Percentiles rank a stretch among this genome's conserved stretches.
Conservation (phyloP, 352 stramenopile genomes). For the Phytopythium delawarense region DNA sequence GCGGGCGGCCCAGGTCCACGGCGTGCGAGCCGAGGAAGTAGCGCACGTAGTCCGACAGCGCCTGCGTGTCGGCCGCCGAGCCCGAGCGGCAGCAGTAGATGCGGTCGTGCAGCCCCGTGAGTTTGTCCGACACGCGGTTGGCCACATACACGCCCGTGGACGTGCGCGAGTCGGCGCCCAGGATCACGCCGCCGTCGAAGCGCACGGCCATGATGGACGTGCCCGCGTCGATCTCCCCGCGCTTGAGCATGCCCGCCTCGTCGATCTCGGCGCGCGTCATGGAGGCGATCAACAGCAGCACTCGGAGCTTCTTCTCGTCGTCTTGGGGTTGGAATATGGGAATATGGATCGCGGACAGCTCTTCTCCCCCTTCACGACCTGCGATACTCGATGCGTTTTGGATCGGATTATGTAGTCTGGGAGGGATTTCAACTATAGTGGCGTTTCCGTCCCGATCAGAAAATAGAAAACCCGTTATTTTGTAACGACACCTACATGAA, state of each 20-base stretch:
- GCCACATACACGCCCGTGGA: constrained; percentile 96
- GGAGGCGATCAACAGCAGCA: neutral
- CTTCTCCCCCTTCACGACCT: neutral
- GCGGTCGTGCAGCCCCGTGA: constrained; percentile 95
- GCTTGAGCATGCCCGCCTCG: constrained; percentile 72
- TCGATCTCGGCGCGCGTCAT: constrained; percentile 54
- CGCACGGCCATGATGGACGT: constrained; percentile 98
- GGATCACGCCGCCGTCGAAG: constrained; percentile 95
- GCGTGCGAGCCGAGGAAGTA: constrained; percentile 80
- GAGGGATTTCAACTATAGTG: neutral
- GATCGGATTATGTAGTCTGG: neutral
- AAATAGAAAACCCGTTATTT: neutral
- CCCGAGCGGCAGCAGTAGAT: constrained; percentile 98
- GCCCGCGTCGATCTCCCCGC: constrained; percentile 92
- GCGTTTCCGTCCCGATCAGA: neutral
- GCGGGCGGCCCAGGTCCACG: constrained; percentile 83
- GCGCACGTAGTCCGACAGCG: constrained; percentile 77
- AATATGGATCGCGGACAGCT: neutral
- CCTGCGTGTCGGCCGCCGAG: constrained; percentile 97
- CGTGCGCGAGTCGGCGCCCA: constrained; percentile 94
- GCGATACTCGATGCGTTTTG: neutral
- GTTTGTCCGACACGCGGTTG: constrained; percentile 98
- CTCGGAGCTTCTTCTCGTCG: neutral
- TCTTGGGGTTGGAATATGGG: neutral
- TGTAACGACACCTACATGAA: neutral